phyloP scores from a whole-genome alignment of 1,284 basidiomycete genomes.

The Pyrrhoderma lamaoense region DNA sequence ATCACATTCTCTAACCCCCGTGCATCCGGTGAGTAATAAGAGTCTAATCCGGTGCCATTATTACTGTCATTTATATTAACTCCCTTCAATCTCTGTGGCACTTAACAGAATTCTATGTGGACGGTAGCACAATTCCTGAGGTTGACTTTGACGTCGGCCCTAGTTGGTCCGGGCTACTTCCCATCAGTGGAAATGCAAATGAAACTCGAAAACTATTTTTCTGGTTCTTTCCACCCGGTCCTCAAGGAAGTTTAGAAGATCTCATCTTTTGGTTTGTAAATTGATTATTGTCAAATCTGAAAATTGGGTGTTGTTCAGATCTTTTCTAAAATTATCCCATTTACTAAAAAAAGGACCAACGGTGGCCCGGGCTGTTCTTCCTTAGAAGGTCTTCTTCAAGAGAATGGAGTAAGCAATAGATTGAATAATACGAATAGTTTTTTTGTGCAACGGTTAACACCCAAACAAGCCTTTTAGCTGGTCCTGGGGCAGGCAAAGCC shows the following conservation, averaged over 20 bases:
- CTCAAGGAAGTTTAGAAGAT: conserved; percentile 61
- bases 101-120: conserved; percentile 58
- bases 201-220: conserved; percentile 77
- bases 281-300: not conserved
- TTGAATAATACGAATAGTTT: not conserved
- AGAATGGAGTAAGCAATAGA: conserved; percentile 60
- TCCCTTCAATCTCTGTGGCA: not conserved
- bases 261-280: conserved; percentile 58
- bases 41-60: not conserved
- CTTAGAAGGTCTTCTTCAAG: conserved; percentile 71
- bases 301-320: not conserved
- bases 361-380: conserved; percentile 61
- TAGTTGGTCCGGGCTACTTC: conserved; percentile 67
- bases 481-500: conserved; percentile 60
- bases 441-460: conserved; percentile 9
- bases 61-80: not conserved
- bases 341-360: conserved; percentile 32
- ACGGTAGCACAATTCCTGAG: conserved; percentile 58
- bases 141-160: conserved; percentile 69
- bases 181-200: conserved; percentile 51
- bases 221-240: conserved; percentile 81
- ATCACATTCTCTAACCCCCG: conserved; percentile 66
- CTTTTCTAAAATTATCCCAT: not conserved
- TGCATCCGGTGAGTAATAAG: conserved; percentile 43
- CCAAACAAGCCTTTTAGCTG: conserved; percentile 54